A percentile compares a stretch with the other conserved stretches of the same genome.
Conservation (phyloP, 169 alveolate species). For the Plasmodium adleri region DNA sequence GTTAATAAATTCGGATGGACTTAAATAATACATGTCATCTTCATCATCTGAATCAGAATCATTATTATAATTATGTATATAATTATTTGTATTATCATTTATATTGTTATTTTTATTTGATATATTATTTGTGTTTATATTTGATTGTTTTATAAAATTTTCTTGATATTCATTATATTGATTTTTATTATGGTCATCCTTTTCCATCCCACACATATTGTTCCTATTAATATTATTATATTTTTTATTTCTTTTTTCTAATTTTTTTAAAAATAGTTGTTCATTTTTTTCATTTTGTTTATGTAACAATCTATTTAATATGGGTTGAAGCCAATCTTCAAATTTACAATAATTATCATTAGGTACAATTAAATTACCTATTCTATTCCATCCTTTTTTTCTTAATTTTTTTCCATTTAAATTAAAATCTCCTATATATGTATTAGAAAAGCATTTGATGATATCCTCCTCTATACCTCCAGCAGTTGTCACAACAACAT, state of each 20-base stretch:
- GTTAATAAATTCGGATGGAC: constrained; percentile 93
- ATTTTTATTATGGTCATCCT: too few relatives aligned
- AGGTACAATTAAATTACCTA: constrained; percentile 98
- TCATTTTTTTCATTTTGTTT: constrained; percentile 85
- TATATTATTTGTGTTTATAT: too few relatives aligned
- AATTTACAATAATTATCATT: constrained; percentile 96
- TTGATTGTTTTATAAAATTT: too few relatives aligned
- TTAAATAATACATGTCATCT: constrained; percentile 85
- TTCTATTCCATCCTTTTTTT: constrained; percentile 96
- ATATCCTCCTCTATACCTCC: constrained; percentile 99
- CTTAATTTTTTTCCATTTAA: constrained; percentile 95
- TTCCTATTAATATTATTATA: not conserved
- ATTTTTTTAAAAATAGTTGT: constrained; percentile 30
- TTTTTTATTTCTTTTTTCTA: constrained; percentile 22
- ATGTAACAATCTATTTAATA: constrained; percentile 95
- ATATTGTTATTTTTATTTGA: too few relatives aligned
- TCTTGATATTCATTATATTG: too few relatives aligned
- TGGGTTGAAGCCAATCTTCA: constrained; percentile 98
- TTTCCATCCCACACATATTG: too few relatives aligned
- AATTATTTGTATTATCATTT: too few relatives aligned
- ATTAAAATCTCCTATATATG: constrained; percentile 91
- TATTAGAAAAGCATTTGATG: constrained; percentile 96
- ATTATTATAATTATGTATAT: not conserved
- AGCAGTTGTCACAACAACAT: constrained; percentile 96
- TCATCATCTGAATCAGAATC: constrained; percentile 73